Base-by-base conservation (phyloP, 2,329 filamentous ascomycete genomes). In the Aspergillus fijiensis region DNA sequence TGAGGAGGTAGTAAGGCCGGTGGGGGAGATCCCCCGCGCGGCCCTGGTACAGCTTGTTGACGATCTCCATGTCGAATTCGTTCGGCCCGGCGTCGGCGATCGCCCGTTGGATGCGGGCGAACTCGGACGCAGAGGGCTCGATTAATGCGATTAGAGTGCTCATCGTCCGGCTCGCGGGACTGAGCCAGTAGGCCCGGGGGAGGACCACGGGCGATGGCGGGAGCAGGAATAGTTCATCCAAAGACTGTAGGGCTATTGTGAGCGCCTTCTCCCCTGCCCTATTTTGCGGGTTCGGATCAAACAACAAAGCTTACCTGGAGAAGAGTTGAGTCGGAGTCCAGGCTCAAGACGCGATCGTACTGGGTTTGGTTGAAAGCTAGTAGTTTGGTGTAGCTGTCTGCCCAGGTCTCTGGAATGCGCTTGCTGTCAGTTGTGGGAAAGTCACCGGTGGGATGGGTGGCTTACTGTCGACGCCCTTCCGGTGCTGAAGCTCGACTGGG, bases 151-250 rank as follows among this genome's bases (percentile, higher is more conserved):
- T 67, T 56, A 84, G 80, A 3, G 83, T 84, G 0, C 84, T 84
- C 7, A 89, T 76, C 2, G 79, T 78, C 61, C 77, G 77, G 21
- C 78, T 76, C 0, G 79, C 74, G 1, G 81, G 81, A 16, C 82
- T 76, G 2, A 86, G 76, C 88, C 88, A 90, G 71, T 90, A 90
- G 4, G 87, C 88, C 48, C 85, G 82, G 1, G 88, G 86, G 80
- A 89, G 85, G 1, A 86, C 87, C 2, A 89, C 80, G 0, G 84
- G 77, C 2, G 80, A 80, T 1, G 75, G 71, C 0, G 87, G 88
- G 1, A 87, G 75, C 3, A 87, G 78, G 74, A 91, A 90, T 0
- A 90, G 78, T 55, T 89, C 86, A 66, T 90, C 88, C 80, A 90
- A 83, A n/a, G 78, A 70, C 63, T 85, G 77, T n/a, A n/a, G 49